Conservation (phyloP, 768 basidiomycete genomes). For the Galerina marginata region DNA sequence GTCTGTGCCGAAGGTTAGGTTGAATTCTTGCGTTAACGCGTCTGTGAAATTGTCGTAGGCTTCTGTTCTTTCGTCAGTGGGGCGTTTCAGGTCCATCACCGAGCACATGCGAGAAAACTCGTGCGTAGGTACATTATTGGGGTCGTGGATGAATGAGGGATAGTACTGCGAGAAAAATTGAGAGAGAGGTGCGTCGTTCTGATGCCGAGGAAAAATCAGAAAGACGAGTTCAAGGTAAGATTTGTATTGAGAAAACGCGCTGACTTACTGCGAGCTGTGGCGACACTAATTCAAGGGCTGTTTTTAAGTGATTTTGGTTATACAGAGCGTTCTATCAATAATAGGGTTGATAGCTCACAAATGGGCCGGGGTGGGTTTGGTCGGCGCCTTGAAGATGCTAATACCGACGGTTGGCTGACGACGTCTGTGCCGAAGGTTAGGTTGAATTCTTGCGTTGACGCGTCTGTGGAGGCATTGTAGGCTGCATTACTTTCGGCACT, state of each 20-base stretch:
- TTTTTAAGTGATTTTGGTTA: too few relatives aligned
- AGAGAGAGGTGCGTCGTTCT: too few relatives aligned
- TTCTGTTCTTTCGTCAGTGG: background rate
- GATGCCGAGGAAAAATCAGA: too few relatives aligned
- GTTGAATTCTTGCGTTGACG: conserved; percentile 37
- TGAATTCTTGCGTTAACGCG: conserved; percentile 38
- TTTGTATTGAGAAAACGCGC: too few relatives aligned
- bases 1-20: conserved; percentile 36
- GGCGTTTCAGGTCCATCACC: conserved; percentile 15
- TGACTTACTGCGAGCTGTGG: too few relatives aligned
- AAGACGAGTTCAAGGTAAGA: too few relatives aligned
- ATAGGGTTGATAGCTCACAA: too few relatives aligned
- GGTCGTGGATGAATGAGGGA: conserved; percentile 25
- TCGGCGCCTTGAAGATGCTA: too few relatives aligned
- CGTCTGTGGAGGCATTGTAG: conserved; percentile 28
- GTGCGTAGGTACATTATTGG: conserved; percentile 19
- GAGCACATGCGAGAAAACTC: conserved; percentile 32
- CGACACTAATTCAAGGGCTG: too few relatives aligned
- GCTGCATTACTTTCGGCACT: conserved; percentile 14
- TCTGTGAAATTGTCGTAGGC: conserved; percentile 29
- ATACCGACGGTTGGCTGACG: conserved; percentile 6
- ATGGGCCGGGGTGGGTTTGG: too few relatives aligned
- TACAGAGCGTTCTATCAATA: too few relatives aligned
- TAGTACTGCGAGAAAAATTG: conserved; percentile 1
- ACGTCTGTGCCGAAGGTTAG: conserved; percentile 36